A percentile compares a stretch with the other conserved stretches of the same genome.
phyloP scores from a whole-genome alignment of 1,284 basidiomycete species.

The Xerocomus minutiporus region DNA sequence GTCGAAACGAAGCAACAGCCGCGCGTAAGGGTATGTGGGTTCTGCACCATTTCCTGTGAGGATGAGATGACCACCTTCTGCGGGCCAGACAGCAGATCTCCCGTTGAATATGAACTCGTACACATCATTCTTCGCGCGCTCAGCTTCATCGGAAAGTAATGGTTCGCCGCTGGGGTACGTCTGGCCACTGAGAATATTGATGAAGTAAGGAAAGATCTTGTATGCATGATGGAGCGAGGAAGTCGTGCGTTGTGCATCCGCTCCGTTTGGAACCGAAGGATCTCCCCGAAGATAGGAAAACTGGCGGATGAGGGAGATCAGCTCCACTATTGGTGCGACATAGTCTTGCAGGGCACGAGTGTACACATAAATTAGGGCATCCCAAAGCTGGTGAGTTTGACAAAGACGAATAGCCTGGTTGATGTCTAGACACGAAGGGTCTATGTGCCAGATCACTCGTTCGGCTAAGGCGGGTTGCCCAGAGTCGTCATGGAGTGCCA shows the following conservation, averaged over 20 bases:
- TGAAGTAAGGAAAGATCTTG: conserved; percentile 92
- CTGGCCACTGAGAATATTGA: conserved; percentile 78
- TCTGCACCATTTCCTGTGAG: conserved; percentile 68
- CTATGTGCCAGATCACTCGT: conserved; percentile 92
- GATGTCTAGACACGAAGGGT: conserved; percentile 87
- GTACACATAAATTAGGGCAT: conserved; percentile 93
- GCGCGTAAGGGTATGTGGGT: conserved; percentile 86
- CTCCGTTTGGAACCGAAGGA: conserved; percentile 7
- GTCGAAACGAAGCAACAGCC: conserved; percentile 83
- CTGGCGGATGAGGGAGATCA: conserved; percentile 74
- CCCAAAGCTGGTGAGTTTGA: conserved; percentile 79
- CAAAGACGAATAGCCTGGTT: conserved; percentile 90
- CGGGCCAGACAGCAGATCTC: conserved; percentile 77
- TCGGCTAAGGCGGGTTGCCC: conserved; percentile 77
- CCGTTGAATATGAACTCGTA: conserved; percentile 85
- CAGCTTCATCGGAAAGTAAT: conserved; percentile 52
- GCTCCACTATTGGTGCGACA: conserved; percentile 83
- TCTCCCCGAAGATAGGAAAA: conserved; percentile 37
- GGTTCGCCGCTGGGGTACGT: conserved; percentile 83
- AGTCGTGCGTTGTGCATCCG: conserved; percentile 27
- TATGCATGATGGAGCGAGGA: conserved; percentile 67
- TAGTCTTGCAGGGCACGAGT: conserved; percentile 86
- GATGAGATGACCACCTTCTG: conserved; percentile 66
- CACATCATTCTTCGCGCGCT: conserved; percentile 64
- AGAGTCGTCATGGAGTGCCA: conserved; percentile 74